Evolutionary conservation across 805 yeast genomes (phyloP), one percentile per base, ranked within the genome.

Genomic region (Metschnikowia hibisci): DNA sequence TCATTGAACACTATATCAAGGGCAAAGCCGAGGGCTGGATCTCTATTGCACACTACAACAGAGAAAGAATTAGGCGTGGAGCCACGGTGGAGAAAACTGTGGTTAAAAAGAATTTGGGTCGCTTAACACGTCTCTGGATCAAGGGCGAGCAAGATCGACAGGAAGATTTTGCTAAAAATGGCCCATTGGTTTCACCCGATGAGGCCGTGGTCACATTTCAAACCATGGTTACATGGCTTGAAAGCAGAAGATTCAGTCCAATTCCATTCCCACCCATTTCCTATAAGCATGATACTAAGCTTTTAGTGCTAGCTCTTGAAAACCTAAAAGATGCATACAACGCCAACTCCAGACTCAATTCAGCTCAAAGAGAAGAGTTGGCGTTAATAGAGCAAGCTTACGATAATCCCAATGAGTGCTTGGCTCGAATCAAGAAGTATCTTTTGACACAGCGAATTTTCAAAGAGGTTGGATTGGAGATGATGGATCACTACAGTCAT

Each of bases 11-110:
- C 34, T 93, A 93, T 56, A 82, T 93, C 38, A 84, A 88, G 56
- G 96, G 96, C 0, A 91, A 93, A 61, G 96, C 98, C 2, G 97
- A 91, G 55, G 95, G 96, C 6, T 93, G 98, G 98, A 77, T 88
- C 10, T 82, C 93, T 1, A 90, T 87, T 12, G 96, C 99, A 1
- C 96, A 91, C 56, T 82, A 83, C 56, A 93, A 91, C 58, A 74
- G 99, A 51, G 96, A 89, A 50, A 73, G 96, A 39, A 87, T 93
- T 33, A 77, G 82, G 52, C 74, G 84, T 31, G 98, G 98, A n/a
- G 88, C 84, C 0, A 84, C 90, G 10, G 93, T 89, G 13, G 99
- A 93, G 57, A 93, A 93, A 56, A 87, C 97, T 0, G 93, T 88
- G 6, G 95, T 93, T 0, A 86, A 86, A 63, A 93, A 93, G 71